phyloP scores from a whole-genome alignment of 2,329 filamentous ascomycete genomes.

The Torrubiellomyces zombiae region DNA sequence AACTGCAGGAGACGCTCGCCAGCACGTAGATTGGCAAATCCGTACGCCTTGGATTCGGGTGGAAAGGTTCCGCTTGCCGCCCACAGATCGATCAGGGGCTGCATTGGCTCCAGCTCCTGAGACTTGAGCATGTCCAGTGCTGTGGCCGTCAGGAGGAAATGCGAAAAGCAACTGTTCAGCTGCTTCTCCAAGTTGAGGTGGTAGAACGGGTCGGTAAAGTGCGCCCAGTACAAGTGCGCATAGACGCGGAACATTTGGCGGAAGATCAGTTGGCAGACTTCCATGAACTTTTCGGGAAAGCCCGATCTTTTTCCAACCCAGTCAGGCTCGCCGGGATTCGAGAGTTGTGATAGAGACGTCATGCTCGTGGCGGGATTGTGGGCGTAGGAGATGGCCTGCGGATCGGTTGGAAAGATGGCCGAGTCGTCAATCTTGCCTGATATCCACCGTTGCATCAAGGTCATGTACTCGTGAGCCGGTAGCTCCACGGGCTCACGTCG shows the following conservation, averaged over 20 bases:
- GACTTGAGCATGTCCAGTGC: constrained; percentile 72
- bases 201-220: constrained; percentile 74
- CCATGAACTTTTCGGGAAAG: constrained; percentile 78
- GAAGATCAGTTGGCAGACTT: constrained; percentile 85
- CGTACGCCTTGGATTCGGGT: constrained; percentile 51
- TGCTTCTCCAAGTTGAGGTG: constrained; percentile 67
- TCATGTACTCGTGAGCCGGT: constrained; percentile 84
- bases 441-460: constrained; percentile 93
- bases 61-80: constrained; percentile 78
- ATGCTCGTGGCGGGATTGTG: constrained; percentile 42
- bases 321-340: constrained; percentile 42
- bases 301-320: constrained; percentile 89
- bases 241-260: constrained; percentile 99
- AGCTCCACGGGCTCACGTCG: constrained; percentile 80
- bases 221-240: constrained; percentile 92
- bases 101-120: constrained; percentile 89
- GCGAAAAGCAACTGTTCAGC: constrained; percentile 74
- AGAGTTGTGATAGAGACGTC: constrained; percentile 44
- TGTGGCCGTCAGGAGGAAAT: constrained; percentile 67
- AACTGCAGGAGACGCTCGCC: constrained; percentile 42
- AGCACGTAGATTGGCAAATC: constrained; percentile 44
- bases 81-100: constrained; percentile 84
- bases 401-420: constrained; percentile 78
- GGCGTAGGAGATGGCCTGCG: constrained; percentile 49
- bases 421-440: constrained; percentile 87